phyloP scores from a whole-genome alignment of 2,329 filamentous ascomycete species.

The Aspergillus thermomutatus region DNA sequence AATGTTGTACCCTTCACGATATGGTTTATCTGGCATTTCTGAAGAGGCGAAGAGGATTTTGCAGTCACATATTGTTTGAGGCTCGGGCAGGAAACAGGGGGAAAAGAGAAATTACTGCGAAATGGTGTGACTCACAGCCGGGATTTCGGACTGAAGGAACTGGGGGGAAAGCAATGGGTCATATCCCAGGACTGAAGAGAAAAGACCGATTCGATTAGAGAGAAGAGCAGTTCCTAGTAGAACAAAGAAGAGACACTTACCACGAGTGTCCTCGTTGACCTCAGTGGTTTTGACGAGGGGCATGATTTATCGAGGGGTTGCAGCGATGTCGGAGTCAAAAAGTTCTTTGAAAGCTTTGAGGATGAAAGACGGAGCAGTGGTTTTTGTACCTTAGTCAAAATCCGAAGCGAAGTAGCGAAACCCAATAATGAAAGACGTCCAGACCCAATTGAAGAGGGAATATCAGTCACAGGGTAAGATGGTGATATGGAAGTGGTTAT shows the following conservation, averaged over 20 bases:
- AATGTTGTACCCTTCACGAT: slow-evolving; percentile 56
- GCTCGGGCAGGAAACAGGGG: slow-evolving; percentile 41
- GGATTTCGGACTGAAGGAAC: slow-evolving; percentile 82
- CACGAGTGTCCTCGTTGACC: slow-evolving; percentile 45
- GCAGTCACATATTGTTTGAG: neutral
- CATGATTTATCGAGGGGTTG: slow-evolving; percentile 27
- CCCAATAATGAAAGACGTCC: neutral
- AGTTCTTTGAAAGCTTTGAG: neutral
- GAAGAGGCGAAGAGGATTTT: neutral
- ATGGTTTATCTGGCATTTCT: slow-evolving; percentile 7
- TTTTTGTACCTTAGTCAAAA: neutral
- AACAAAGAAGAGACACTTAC: slow-evolving; percentile 25
- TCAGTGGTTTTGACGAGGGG: slow-evolving; percentile 41
- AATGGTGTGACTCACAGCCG: slow-evolving; percentile 58
- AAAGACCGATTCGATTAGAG: slow-evolving; percentile 1
- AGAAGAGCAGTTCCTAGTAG: neutral
- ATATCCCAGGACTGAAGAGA: slow-evolving; percentile 76
- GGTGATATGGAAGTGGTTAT: neutral
- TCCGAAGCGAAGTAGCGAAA: neutral
- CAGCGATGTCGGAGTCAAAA: neutral
- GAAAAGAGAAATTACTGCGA: slow-evolving; percentile 62
- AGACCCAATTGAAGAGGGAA: neutral
- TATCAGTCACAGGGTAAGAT: neutral
- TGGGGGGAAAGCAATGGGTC: slow-evolving; percentile 88
- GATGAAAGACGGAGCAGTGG: neutral